Evolutionary conservation across 345 rosid genomes (phyloP).

Genomic region (Citrus glauca): DNA sequence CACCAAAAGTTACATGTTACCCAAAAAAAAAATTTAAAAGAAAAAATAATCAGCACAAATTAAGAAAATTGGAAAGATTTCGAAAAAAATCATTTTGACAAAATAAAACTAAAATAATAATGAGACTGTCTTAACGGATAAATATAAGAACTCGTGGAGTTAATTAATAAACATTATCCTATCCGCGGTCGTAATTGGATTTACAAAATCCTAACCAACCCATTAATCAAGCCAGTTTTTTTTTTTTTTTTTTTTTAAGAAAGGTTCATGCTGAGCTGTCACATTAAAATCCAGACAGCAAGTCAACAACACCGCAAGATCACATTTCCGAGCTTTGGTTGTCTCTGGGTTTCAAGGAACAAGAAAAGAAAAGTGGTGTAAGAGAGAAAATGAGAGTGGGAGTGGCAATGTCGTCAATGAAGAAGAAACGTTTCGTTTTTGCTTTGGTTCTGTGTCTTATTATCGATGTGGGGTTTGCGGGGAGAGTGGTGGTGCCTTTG

Average conservation of each 20-base stretch:
- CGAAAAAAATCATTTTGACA: not conserved
- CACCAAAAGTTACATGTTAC: too few species aligned
- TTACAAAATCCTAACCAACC: not conserved
- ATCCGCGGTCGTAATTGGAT: too few species aligned
- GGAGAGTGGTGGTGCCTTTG: slow-evolving; percentile 38
- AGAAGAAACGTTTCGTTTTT: slow-evolving; percentile 1
- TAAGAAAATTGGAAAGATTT: not conserved
- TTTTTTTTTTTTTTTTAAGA: too few species aligned
- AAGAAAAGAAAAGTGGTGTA: too few species aligned
- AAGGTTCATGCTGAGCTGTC: not conserved
- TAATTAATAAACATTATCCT: not conserved
- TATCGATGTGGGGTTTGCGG: slow-evolving; percentile 35
- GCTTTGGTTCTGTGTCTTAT: slow-evolving; percentile 13
- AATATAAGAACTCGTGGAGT: not conserved
- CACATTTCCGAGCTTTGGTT: not conserved
- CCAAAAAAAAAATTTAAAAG: not conserved
- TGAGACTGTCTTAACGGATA: not conserved
- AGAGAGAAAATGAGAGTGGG: not conserved
- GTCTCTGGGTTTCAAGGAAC: too few species aligned
- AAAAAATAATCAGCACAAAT: not conserved
- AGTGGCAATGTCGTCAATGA: slow-evolving; percentile 19
- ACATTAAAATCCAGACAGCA: not conserved
- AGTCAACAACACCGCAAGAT: not conserved
- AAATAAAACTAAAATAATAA: not conserved
- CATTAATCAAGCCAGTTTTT: not conserved